phyloP scores from a whole-genome alignment of 106 monocot species.

The Phalaenopsis aphrodite region DNA sequence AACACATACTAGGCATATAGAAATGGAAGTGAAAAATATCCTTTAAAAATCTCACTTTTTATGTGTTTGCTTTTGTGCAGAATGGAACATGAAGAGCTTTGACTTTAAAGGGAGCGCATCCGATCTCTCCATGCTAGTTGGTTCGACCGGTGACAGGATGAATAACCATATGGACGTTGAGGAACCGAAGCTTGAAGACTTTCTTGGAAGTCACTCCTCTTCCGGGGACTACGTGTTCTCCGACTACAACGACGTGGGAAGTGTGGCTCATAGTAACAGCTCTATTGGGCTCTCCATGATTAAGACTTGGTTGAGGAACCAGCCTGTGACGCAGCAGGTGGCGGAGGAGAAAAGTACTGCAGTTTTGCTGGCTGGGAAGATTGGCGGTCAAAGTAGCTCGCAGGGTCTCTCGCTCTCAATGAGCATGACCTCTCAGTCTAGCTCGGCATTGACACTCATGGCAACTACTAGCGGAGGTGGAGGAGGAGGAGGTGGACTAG shows the following conservation, averaged over 20 bases:
- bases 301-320: conserved; percentile 72
- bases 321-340: conserved; percentile 25
- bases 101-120: conserved; percentile 47
- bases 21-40: not conserved
- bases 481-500: conserved; percentile 10
- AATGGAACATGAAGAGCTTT: conserved; percentile 63
- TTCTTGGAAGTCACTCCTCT: conserved; percentile 50
- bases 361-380: not conserved
- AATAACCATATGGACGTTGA: conserved; percentile 23
- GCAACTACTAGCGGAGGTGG: not conserved
- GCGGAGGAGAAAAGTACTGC: not conserved
- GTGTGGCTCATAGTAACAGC: not conserved
- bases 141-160: conserved; percentile 39
- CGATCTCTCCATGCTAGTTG: conserved; percentile 71
- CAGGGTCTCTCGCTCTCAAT: conserved; percentile 72
- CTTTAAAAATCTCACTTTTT: not conserved
- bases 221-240: conserved; percentile 41
- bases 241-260: conserved; percentile 15
- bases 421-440: conserved; percentile 63
- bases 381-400: conserved; percentile 14
- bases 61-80: conserved; percentile 14
- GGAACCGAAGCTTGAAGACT: conserved; percentile 72
- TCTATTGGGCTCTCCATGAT: conserved; percentile 84
- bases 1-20: not conserved
- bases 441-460: conserved; percentile 39